Percentiles rank a stretch among this genome's conserved stretches.
These are phyloP conservation scores for Trichosanthes cucumerina DNA, from an alignment of 306 rosid species.

Conservation along the genomic window DNA sequence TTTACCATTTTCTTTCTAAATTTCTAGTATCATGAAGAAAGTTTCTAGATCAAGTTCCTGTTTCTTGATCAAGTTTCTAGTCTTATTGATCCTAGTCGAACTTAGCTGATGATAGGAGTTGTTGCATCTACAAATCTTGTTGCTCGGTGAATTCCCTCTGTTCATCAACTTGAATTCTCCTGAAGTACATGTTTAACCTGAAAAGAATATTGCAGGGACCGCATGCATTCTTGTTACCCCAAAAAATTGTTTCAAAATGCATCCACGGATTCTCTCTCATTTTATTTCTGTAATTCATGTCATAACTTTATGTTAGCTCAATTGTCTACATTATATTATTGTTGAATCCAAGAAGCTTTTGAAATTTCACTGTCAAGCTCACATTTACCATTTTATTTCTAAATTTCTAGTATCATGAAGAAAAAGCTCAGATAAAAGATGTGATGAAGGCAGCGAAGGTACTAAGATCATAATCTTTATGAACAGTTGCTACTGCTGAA, in stretches of 20 bases:
- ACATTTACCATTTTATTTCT: constrained; percentile 5
- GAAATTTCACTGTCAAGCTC: background rate
- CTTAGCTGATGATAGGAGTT: background rate
- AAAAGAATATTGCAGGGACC: background rate
- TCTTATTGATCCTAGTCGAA: background rate
- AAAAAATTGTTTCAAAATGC: background rate
- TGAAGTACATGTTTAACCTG: background rate
- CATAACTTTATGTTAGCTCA: background rate
- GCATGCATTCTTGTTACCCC: background rate
- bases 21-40: constrained; percentile 81
- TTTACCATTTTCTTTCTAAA: background rate
- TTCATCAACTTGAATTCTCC: background rate
- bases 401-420: constrained; percentile 67
- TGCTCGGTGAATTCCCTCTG: background rate
- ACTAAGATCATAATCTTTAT: constrained; percentile 22
- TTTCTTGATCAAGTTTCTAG: background rate
- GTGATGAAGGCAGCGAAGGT: constrained; percentile 72
- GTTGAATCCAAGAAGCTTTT: background rate
- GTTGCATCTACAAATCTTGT: background rate
- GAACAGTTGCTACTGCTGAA: constrained; percentile 6
- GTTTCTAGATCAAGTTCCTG: background rate
- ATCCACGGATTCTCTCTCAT: background rate
- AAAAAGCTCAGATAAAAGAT: constrained; percentile 71
- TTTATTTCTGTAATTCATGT: background rate
- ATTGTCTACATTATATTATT: background rate